Percentiles rank a stretch among this genome's conserved stretches.
Conservation (phyloP, 2,329 filamentous ascomycete genomes). For the Penicillium thymicola region DNA sequence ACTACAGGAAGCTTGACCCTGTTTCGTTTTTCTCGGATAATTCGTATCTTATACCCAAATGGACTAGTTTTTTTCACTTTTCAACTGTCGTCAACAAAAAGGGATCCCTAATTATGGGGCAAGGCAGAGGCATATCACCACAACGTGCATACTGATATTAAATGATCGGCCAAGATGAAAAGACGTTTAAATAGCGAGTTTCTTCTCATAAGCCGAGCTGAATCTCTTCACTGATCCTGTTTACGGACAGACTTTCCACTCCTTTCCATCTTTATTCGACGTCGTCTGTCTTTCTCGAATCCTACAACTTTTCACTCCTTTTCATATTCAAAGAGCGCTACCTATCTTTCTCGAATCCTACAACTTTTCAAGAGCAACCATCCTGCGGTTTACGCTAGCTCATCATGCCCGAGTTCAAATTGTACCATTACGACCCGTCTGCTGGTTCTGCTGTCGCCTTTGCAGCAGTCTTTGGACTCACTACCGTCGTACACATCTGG, state of each 20-base stretch:
- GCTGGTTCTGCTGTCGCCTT: constrained; percentile 9
- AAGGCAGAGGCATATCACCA: neutral
- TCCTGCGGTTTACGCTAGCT: neutral
- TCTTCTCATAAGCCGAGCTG: neutral
- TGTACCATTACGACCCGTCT: constrained; percentile 20
- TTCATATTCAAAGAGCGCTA: neutral
- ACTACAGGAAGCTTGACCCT: neutral
- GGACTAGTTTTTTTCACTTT: neutral
- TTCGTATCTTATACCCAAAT: constrained; percentile 2
- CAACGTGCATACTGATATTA: neutral
- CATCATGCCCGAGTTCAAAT: constrained; percentile 8
- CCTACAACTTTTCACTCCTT: neutral
- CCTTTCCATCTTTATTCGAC: neutral
- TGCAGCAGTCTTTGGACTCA: constrained; percentile 28
- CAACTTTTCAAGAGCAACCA: neutral
- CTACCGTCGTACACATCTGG: constrained; percentile 12
- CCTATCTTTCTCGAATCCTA: neutral
- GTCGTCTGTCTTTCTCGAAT: neutral
- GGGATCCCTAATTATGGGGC: neutral
- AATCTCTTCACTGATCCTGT: neutral
- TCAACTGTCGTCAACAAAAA: neutral
- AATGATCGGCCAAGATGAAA: neutral
- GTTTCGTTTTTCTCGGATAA: neutral
- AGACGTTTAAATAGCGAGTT: neutral
- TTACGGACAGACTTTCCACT: neutral